phyloP scores from a whole-genome alignment of 176 grass and related monocot species.

The Eleusine indica region DNA sequence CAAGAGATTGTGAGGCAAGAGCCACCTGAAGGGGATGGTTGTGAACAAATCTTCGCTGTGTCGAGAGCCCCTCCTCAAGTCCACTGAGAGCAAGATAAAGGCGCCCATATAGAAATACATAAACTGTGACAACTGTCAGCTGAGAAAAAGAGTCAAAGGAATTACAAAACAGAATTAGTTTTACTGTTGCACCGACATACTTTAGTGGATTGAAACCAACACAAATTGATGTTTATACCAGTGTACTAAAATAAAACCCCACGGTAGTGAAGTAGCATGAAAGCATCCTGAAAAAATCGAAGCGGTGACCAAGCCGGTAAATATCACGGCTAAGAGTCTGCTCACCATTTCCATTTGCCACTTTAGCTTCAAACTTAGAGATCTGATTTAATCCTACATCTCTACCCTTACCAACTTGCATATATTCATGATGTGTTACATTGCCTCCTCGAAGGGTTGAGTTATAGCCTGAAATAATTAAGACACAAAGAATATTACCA shows the following conservation, averaged over 20 bases:
- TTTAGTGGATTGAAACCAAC: conserved; percentile 9
- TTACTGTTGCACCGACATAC: not conserved
- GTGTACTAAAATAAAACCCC: conserved; percentile 87
- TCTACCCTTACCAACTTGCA: conserved; percentile 97
- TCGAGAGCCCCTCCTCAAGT: conserved; percentile 79
- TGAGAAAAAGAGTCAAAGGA: conserved; percentile 44
- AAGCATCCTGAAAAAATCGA: conserved; percentile 98
- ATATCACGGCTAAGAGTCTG: conserved; percentile 93
- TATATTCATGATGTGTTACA: conserved; percentile 92
- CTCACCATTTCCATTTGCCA: conserved; percentile 94
- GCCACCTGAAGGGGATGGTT: conserved; percentile 84
- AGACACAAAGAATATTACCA: conserved; percentile 16
- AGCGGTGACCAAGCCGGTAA: conserved; percentile 89
- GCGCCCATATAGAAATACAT: conserved; percentile 90
- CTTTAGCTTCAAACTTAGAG: conserved; percentile 89
- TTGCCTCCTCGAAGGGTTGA: conserved; percentile 90
- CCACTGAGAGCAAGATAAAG: conserved; percentile 98
- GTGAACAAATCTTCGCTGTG: conserved; percentile 71
- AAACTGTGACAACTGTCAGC: conserved; percentile 89
- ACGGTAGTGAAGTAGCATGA: conserved; percentile 95
- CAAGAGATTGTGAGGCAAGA: conserved; percentile 93
- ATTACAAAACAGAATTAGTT: conserved; percentile 25
- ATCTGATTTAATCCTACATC: conserved; percentile 96
- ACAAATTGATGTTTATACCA: conserved; percentile 58
- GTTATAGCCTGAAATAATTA: conserved; percentile 66